Conservation (phyloP, 352 stramenopile species). For the Nothophytophthora sp. region DNA sequence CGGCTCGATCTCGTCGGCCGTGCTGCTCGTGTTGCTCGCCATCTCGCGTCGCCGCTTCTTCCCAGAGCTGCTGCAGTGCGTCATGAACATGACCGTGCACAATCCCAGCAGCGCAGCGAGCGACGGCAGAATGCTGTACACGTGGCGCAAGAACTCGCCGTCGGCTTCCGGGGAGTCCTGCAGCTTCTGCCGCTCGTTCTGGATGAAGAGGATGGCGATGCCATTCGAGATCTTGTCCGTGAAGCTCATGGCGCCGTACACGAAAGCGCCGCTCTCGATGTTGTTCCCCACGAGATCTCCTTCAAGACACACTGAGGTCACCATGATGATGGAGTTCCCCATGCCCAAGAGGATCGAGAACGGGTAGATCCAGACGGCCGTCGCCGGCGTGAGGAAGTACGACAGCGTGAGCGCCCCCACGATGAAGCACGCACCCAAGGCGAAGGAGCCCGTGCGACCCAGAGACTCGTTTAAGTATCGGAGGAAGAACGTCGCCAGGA, state of each 20-base stretch:
- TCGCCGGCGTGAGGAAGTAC: constrained; percentile 62
- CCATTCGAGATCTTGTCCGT: constrained; percentile 89
- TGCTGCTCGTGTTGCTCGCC: constrained; percentile 20
- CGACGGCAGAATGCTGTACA: constrained; percentile 74
- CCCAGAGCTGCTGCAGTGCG: constrained; percentile 47
- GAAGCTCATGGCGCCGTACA: constrained; percentile 89
- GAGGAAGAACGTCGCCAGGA: constrained; percentile 77
- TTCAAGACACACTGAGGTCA: constrained; percentile 83
- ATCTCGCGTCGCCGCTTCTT: constrained; percentile 24
- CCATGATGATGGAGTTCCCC: constrained; percentile 89
- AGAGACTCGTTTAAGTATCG: constrained; percentile 75
- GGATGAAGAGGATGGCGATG: constrained; percentile 78
- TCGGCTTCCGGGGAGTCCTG: constrained; percentile 56
- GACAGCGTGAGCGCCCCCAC: constrained; percentile 49
- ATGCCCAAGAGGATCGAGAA: constrained; percentile 76
- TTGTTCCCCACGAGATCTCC: constrained; percentile 83
- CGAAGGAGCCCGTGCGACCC: constrained; percentile 71
- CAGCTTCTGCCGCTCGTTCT: constrained; percentile 79
- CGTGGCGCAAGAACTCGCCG: constrained; percentile 67
- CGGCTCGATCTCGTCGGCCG: constrained; percentile 29
- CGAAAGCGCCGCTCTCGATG: constrained; percentile 82
- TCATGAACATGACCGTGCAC: constrained; percentile 75
- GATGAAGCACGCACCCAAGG: constrained; percentile 54
- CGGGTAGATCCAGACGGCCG: constrained; percentile 68
- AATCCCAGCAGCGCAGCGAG: constrained; percentile 59